Percentiles rank a stretch among this genome's conserved stretches.
phyloP scores from a whole-genome alignment of 805 yeast species.

The Candida sithepensis region DNA sequence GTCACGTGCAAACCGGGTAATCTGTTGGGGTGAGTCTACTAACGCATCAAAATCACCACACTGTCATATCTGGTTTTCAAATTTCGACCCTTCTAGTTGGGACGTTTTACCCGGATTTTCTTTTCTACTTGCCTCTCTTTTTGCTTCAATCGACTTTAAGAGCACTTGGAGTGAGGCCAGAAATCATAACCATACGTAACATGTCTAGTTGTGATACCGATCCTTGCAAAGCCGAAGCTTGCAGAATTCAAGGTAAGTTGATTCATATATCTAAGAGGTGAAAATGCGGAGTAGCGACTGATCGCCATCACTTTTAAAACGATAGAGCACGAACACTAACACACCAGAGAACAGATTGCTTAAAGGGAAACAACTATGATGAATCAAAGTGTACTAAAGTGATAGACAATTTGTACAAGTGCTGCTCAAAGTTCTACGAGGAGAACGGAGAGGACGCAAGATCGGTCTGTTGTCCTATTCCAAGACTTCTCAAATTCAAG shows the following conservation, averaged over 20 bases:
- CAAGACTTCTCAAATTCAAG: constrained; percentile 57
- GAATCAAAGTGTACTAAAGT: constrained; percentile 69
- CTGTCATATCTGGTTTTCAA: no score
- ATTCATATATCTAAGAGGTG: neutral
- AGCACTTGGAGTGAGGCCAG: no score
- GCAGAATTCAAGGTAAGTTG: constrained; percentile 67
- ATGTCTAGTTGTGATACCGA: constrained; percentile 20
- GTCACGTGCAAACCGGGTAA: no score
- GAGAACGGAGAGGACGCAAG: constrained; percentile 55
- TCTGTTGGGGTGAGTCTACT: no score
- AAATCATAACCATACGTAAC: neutral
- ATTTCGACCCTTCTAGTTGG: no score
- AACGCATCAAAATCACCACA: no score
- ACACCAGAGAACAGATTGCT: constrained; percentile 45
- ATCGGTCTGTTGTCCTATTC: constrained; percentile 78
- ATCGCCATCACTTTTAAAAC: no score
- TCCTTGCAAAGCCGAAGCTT: constrained; percentile 76
- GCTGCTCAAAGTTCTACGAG: constrained; percentile 67
- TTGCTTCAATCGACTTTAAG: no score
- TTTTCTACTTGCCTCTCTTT: neutral
- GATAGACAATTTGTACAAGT: constrained; percentile 68
- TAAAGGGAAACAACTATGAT: constrained; percentile 56
- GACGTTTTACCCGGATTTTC: no score
- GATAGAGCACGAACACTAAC: no score
- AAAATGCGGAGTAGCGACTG: neutral